A percentile compares a stretch with the other conserved stretches of the same genome.
Conservation (phyloP, 2,329 filamentous ascomycete genomes). For the Berkeleyomyces basicola region DNA sequence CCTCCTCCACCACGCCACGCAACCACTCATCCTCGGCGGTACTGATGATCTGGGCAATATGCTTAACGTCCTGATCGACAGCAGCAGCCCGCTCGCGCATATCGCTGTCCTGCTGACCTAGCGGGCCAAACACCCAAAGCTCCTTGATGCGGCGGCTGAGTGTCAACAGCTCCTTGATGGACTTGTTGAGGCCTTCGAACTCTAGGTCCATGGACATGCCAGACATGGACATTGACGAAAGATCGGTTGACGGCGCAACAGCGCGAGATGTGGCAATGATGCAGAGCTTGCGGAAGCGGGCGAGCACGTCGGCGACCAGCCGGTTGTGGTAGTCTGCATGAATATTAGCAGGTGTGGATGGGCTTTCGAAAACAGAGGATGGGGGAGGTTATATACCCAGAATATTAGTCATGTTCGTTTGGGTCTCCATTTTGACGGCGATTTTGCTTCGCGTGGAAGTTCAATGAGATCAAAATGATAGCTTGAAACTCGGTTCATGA, state of each 20-base stretch:
- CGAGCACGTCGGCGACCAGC: conserved; percentile 29
- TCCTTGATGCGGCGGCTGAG: conserved; percentile 30
- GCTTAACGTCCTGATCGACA: conserved; percentile 3
- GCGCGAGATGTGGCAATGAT: conserved; percentile 25
- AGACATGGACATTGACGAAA: conserved; percentile 26
- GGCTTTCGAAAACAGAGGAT: background rate
- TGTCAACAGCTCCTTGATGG: conserved; percentile 29
- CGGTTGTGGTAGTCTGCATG: conserved; percentile 27
- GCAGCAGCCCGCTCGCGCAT: conserved; percentile 21
- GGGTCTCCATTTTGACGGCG: conserved; percentile 8
- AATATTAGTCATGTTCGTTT: conserved; percentile 19
- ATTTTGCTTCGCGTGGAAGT: background rate
- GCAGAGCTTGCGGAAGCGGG: conserved; percentile 28
- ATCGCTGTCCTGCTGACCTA: conserved; percentile 24
- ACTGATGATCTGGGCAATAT: conserved; percentile 14
- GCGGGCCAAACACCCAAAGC: conserved; percentile 28
- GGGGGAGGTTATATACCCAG: conserved; percentile 20
- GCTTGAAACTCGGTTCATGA: background rate
- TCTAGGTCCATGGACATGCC: conserved; percentile 30
- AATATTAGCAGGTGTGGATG: conserved; percentile 11
- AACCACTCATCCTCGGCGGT: conserved; percentile 22
- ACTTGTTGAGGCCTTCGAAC: conserved; percentile 28
- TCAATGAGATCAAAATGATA: background rate
- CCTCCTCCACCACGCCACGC: conserved; percentile 20
- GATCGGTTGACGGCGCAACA: conserved; percentile 26